Evolutionary conservation across 2,329 filamentous ascomycete species (phyloP), one percentile per base, ranked within the genome.

Genomic region (Claviceps cyperi): DNA sequence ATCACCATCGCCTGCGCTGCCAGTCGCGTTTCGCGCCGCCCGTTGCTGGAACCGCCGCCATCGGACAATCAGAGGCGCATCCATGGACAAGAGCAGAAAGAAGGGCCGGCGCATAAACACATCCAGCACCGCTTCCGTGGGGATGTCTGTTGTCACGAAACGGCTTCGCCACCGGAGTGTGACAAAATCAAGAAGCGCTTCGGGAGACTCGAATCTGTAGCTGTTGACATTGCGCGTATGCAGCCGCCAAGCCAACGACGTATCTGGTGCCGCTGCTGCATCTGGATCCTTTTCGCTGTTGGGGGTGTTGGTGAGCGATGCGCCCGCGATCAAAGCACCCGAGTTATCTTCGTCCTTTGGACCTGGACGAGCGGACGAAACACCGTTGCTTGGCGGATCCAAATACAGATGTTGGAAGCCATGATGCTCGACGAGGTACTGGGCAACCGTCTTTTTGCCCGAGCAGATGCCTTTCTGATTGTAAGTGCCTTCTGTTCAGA

Each of bases 41-140:
- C 63, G 59, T 22, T 62, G 51, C 54, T 78, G 80, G 70, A 85
- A 89, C 44, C 92, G 83, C 58, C 77, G 75, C 86, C 87, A 96
- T 48, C 92, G 84, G 43, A 91, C 73, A 47, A 78, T 84, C 44
- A 96, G 75, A 1, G 92, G 92, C 4, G 90, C 91, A 66, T 97
- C 91, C 46, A 97, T 81, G 64, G 87, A 91, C 60, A 98, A 73
- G 36, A 97, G 78, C 47, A 98, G 76, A 72, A 97, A 97, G 71
- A 95, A 96, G 1, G 92, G 92, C 7, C 92, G 79, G 19, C 83
- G 76, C 52, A 82, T 70, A 47, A 96, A 80, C 22, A 81, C 75
- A 58, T 96, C 86, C 4, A 95, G 76, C 7, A 83, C 77, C 2
- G 66, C 64, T 57, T 89, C 84, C 57, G 82, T 80, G 69, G 81